Evolutionary conservation across 2,329 filamentous ascomycete genomes (phyloP).

Genomic region (Hypoxylon sp.): DNA sequence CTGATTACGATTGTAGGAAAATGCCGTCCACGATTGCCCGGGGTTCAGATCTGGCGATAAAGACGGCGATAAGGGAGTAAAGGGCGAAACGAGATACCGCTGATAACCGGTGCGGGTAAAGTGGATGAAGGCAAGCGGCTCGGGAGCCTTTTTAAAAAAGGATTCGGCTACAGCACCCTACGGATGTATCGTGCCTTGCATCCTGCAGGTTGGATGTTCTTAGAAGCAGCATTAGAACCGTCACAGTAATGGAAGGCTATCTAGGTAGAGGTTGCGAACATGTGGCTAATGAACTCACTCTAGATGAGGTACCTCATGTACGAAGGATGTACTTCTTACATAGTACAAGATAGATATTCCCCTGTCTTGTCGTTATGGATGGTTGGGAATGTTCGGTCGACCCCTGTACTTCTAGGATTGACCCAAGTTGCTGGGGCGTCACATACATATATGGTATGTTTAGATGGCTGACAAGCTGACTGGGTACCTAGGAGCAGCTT

Average conservation of each 20-base stretch:
- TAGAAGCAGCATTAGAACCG: constrained; percentile 19
- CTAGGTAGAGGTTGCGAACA: constrained; percentile 1
- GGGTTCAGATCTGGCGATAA: constrained; percentile 25
- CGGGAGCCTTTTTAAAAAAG: constrained; percentile 8
- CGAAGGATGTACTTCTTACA: constrained; percentile 2
- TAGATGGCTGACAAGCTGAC: constrained; percentile 6
- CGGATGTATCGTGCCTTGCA: constrained; percentile 45
- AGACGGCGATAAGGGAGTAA: constrained; percentile 23
- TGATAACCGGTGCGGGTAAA: constrained; percentile 39
- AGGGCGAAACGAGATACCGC: constrained; percentile 26
- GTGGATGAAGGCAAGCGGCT: constrained; percentile 15
- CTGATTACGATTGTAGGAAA: not conserved
- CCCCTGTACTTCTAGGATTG: constrained; percentile 30
- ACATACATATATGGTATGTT: constrained; percentile 3
- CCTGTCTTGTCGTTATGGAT: constrained; percentile 11
- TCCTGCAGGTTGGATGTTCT: constrained; percentile 34
- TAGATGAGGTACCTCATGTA: constrained; percentile 2
- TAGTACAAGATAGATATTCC: constrained; percentile 18
- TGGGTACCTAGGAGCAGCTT: constrained; percentile 11
- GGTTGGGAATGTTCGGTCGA: constrained; percentile 15
- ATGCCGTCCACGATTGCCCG: not conserved
- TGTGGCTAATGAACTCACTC: constrained; percentile 25
- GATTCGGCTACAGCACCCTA: constrained; percentile 19
- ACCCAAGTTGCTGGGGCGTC: constrained; percentile 39
- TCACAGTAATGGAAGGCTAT: constrained; percentile 20